Evolutionary conservation across 495 filamentous ascomycete species (phyloP).

Genomic region (Aspergillus sclerotioniger): DNA sequence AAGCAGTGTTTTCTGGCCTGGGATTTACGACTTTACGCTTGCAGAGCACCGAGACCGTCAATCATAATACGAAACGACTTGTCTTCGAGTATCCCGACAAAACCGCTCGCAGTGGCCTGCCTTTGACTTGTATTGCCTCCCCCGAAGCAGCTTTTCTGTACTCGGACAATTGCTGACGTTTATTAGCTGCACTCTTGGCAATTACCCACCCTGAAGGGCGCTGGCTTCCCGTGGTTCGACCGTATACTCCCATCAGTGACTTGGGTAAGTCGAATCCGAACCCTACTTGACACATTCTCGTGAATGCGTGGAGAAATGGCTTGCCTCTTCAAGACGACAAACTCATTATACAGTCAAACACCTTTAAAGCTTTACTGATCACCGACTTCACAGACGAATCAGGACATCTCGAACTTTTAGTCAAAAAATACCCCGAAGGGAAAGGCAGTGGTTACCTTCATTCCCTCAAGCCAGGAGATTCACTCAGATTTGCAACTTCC

Average conservation of each 20-base stretch:
- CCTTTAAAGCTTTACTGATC: neutral
- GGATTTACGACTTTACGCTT: conserved; percentile 29
- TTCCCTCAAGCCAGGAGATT: conserved; percentile 57
- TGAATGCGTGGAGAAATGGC: no score
- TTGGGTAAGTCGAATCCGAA: conserved; percentile 36
- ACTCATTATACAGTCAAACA: no score
- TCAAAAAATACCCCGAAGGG: conserved; percentile 64
- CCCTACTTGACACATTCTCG: no score
- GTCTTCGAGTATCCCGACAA: conserved; percentile 58
- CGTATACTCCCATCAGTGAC: conserved; percentile 59
- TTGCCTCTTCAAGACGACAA: no score
- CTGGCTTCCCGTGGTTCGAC: conserved; percentile 53
- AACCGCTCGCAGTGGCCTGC: conserved; percentile 48
- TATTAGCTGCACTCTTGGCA: conserved; percentile 53
- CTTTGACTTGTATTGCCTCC: conserved; percentile 48
- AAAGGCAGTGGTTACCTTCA: conserved; percentile 61
- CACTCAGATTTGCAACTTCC: conserved; percentile 49
- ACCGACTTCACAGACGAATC: conserved; percentile 45
- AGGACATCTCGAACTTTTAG: conserved; percentile 56
- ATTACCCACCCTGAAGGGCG: conserved; percentile 50
- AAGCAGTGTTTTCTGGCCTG: conserved; percentile 22
- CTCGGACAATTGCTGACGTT: neutral
- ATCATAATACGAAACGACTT: conserved; percentile 64
- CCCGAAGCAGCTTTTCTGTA: no score
- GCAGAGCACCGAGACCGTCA: conserved; percentile 53